phyloP scores from a whole-genome alignment of 345 rosid species.

The Streptanthus diversifolius region DNA sequence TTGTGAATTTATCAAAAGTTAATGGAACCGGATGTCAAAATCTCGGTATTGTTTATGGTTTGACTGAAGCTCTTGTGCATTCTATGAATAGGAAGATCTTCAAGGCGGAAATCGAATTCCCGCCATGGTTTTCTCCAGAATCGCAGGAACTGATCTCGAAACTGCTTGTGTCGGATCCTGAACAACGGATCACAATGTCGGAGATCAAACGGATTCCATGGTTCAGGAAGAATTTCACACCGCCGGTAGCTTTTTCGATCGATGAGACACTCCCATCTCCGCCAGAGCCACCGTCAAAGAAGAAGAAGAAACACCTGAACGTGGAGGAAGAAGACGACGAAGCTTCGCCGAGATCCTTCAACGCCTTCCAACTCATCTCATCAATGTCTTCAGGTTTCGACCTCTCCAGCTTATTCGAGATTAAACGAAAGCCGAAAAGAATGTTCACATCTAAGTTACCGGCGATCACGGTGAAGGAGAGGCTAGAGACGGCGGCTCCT shows the following conservation, averaged over 20 bases:
- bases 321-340: not conserved
- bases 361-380: constrained; percentile 69
- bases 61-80: constrained; percentile 10
- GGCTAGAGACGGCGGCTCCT: constrained; percentile 49
- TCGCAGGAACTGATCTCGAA: constrained; percentile 48
- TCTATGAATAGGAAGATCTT: constrained; percentile 53
- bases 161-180: constrained; percentile 64
- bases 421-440: constrained; percentile 41
- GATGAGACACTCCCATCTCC: constrained; percentile 33
- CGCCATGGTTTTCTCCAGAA: constrained; percentile 62
- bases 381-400: constrained; percentile 86
- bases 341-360: constrained; percentile 42
- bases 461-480: constrained; percentile 41
- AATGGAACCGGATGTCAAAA: not conserved
- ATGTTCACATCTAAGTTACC: constrained; percentile 61
- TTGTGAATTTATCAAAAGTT: not conserved
- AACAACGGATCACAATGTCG: constrained; percentile 52
- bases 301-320: not conserved
- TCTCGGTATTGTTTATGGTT: not conserved
- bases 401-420: constrained; percentile 66
- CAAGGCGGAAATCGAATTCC: constrained; percentile 56
- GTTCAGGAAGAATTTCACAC: constrained; percentile 55
- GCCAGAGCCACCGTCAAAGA: constrained; percentile 22
- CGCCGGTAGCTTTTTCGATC: constrained; percentile 36
- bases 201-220: constrained; percentile 62